Evolutionary conservation across 768 basidiomycete species (phyloP).

Genomic region (Amanita muscaria): DNA sequence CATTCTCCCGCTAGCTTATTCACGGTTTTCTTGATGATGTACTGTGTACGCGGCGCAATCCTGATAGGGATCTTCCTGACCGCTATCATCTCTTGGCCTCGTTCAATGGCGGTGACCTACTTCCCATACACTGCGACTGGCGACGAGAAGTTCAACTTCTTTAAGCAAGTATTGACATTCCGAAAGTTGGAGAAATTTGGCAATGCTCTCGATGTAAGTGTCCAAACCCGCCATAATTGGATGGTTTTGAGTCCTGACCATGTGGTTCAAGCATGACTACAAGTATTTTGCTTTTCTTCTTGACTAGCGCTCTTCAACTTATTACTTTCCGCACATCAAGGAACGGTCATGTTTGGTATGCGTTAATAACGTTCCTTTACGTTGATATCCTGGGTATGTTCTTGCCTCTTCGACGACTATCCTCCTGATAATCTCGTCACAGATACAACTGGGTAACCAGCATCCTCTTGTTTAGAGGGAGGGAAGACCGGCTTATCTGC

Average conservation of each 20-base stretch:
- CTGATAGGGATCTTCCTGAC: conserved; percentile 77
- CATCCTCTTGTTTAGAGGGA: conserved; percentile 46
- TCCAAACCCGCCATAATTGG: too few relatives aligned
- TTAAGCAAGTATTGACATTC: conserved; percentile 78
- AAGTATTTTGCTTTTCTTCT: too few relatives aligned
- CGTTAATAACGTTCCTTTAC: conserved; percentile 82
- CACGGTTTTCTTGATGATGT: conserved; percentile 75
- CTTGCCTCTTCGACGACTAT: background rate
- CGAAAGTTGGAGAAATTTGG: conserved; percentile 52
- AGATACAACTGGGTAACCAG: conserved; percentile 41
- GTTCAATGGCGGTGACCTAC: conserved; percentile 67
- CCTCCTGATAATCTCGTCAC: conserved; percentile 1
- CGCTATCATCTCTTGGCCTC: conserved; percentile 82
- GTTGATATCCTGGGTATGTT: conserved; percentile 74
- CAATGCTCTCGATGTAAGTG: too few relatives aligned
- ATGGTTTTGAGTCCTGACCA: too few relatives aligned
- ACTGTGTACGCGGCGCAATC: too few relatives aligned
- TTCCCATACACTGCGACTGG: conserved; percentile 71
- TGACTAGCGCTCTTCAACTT: too few relatives aligned
- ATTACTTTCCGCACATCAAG: too few relatives aligned
- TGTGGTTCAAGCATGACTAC: too few relatives aligned
- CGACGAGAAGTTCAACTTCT: conserved; percentile 70
- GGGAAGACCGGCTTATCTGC: conserved; percentile 85
- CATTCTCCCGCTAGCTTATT: conserved; percentile 52
- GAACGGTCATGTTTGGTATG: conserved; percentile 80